These are phyloP conservation scores for Linaria vulgaris DNA, from an alignment of 257 asterid species.

Conservation along the genomic window DNA sequence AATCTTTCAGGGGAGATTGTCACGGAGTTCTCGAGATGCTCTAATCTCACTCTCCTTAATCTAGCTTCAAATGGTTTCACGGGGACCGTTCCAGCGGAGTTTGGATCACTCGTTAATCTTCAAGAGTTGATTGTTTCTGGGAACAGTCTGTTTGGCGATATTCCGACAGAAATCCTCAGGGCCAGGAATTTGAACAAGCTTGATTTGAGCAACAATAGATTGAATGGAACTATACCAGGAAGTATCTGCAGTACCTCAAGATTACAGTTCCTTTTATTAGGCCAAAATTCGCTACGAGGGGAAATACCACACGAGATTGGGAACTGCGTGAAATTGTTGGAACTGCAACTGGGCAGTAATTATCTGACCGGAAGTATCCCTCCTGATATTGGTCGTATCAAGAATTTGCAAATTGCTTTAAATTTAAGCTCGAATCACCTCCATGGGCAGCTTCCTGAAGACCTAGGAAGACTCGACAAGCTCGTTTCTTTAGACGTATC, in stretches of 20 bases:
- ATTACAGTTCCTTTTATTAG: conserved; percentile 69
- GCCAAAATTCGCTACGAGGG: conserved; percentile 66
- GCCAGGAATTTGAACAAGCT: conserved; percentile 81
- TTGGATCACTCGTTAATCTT: conserved; percentile 63
- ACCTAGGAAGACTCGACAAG: conserved; percentile 85
- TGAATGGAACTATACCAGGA: conserved; percentile 66
- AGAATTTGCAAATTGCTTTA: conserved; percentile 81
- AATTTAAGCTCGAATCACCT: conserved; percentile 84
- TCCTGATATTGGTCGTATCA: conserved; percentile 76
- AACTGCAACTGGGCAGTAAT: conserved; percentile 74
- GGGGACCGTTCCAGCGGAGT: conserved; percentile 74
- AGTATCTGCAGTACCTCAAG: conserved; percentile 74
- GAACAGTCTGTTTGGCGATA: conserved; percentile 67
- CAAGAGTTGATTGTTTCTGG: conserved; percentile 86
- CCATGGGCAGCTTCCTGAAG: conserved; percentile 73
- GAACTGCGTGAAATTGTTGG: conserved; percentile 76
- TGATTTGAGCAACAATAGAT: conserved; percentile 70
- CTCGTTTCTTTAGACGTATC: conserved; percentile 87
- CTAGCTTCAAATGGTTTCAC: conserved; percentile 78
- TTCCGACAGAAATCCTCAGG: conserved; percentile 59
- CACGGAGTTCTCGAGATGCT: conserved; percentile 68
- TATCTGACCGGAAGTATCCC: conserved; percentile 75
- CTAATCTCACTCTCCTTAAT: conserved; percentile 78
- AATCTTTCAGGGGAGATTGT: conserved; percentile 81
- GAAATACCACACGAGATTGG: conserved; percentile 82